phyloP scores from a whole-genome alignment of 2,329 filamentous ascomycete species.

The Tolypocladium amazonense region DNA sequence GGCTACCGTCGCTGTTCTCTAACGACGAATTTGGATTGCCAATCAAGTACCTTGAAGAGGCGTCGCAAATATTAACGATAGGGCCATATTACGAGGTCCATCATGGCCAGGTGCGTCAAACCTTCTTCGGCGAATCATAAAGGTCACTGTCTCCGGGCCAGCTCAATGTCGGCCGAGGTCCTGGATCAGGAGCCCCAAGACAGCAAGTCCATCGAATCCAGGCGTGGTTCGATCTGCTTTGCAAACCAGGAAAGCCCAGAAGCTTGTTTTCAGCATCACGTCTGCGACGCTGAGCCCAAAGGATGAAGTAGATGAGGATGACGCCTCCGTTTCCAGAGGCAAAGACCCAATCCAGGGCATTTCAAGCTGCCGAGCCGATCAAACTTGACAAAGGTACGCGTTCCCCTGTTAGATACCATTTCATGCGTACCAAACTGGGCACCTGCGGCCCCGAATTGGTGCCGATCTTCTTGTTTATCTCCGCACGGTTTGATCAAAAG shows the following conservation, averaged over 20 bases:
- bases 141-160: background rate
- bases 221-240: background rate
- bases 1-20: background rate
- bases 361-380: background rate
- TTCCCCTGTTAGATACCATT: background rate
- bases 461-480: background rate
- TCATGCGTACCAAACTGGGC: background rate
- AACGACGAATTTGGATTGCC: background rate
- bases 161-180: background rate
- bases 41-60: background rate
- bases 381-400: background rate
- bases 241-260: background rate
- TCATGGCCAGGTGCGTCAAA: too few relatives aligned
- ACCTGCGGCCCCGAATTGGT: background rate
- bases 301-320: background rate
- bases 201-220: background rate
- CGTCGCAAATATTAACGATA: background rate
- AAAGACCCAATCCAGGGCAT: too few relatives aligned
- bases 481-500: background rate
- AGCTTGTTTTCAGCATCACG: background rate
- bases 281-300: background rate
- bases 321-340: background rate
- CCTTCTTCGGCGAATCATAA: too few relatives aligned
- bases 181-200: background rate
- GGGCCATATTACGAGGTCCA: background rate